These are phyloP conservation scores for Cryphonectria nitschkei DNA, from an alignment of 2,329 filamentous ascomycete genomes.

Conservation along the genomic window DNA sequence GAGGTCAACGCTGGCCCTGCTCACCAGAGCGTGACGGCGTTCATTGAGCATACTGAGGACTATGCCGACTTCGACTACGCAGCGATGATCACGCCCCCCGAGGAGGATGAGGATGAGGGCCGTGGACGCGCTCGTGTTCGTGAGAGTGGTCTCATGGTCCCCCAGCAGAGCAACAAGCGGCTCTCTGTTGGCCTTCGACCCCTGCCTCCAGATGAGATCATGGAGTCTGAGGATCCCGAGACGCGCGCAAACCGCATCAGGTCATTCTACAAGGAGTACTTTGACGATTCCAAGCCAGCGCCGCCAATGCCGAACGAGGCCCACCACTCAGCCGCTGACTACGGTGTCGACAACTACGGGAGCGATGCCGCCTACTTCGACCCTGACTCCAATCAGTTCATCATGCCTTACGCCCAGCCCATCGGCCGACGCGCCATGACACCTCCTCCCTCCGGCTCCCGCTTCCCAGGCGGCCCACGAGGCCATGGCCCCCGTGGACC, in stretches of 20 bases:
- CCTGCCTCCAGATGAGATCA: conserved; percentile 81
- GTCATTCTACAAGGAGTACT: conserved; percentile 99
- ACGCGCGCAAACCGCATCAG: conserved; percentile 93
- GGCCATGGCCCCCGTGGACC: conserved; percentile 34
- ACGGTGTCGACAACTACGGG: conserved; percentile 62
- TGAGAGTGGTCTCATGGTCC: conserved; percentile 53
- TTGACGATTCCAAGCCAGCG: conserved; percentile 74
- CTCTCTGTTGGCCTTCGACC: conserved; percentile 79
- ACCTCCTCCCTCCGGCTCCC: conserved; percentile 70
- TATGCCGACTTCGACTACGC: conserved; percentile 40
- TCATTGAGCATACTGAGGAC: conserved; percentile 40
- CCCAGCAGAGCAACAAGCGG: conserved; percentile 58
- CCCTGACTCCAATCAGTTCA: conserved; percentile 69
- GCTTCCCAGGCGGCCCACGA: conserved; percentile 46
- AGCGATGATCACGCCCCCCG: conserved; percentile 23
- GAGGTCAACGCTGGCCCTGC: conserved; percentile 24
- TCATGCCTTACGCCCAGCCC: conserved; percentile 83
- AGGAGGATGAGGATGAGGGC: conserved; percentile 28
- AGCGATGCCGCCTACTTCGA: conserved; percentile 71
- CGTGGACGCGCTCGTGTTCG: conserved; percentile 43
- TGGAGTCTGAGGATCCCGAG: conserved; percentile 84
- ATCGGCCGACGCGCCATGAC: conserved; percentile 93
- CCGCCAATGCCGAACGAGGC: conserved; percentile 30
- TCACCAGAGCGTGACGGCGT: conserved; percentile 33
- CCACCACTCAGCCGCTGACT: conserved; percentile 51